phyloP scores from a whole-genome alignment of 2,329 filamentous ascomycete genomes.

The Stemphylium vesicarium region DNA sequence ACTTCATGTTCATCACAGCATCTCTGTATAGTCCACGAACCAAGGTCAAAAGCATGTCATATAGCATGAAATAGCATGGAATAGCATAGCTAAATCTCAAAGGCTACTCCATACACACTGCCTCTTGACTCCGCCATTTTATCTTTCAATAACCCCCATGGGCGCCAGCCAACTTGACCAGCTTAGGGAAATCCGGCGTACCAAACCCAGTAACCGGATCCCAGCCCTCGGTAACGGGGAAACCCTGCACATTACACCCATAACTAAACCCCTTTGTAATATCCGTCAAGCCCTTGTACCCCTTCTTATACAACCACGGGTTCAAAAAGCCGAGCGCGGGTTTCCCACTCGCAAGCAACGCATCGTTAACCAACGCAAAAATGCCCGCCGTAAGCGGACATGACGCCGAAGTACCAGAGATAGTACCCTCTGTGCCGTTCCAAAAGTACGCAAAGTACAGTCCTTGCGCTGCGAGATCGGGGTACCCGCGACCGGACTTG shows the following conservation, averaged over 20 bases:
- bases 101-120: no score
- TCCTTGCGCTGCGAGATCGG: slow-evolving; percentile 69
- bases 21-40: no score
- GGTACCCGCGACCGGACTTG: slow-evolving; percentile 63
- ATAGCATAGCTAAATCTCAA: no score
- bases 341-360: slow-evolving; percentile 58
- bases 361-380: slow-evolving; percentile 68
- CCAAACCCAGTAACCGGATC: slow-evolving; percentile 49
- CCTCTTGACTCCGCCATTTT: no score
- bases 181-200: slow-evolving; percentile 40
- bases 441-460: slow-evolving; percentile 54
- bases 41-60: no score
- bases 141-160: slow-evolving; percentile 13
- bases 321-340: slow-evolving; percentile 64
- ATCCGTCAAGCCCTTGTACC: slow-evolving; percentile 59
- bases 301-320: slow-evolving; percentile 63
- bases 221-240: slow-evolving; percentile 46
- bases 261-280: slow-evolving; percentile 47
- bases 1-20: no score
- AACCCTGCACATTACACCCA: slow-evolving; percentile 50
- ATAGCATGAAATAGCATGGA: no score
- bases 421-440: slow-evolving; percentile 46
- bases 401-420: slow-evolving; percentile 63
- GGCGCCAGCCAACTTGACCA: slow-evolving; percentile 32
- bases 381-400: slow-evolving; percentile 65